Percentiles rank a stretch among this genome's conserved stretches.
These are phyloP conservation scores for Nyctanthes arbortristis DNA, from an alignment of 257 asterid species.

Conservation along the genomic window DNA sequence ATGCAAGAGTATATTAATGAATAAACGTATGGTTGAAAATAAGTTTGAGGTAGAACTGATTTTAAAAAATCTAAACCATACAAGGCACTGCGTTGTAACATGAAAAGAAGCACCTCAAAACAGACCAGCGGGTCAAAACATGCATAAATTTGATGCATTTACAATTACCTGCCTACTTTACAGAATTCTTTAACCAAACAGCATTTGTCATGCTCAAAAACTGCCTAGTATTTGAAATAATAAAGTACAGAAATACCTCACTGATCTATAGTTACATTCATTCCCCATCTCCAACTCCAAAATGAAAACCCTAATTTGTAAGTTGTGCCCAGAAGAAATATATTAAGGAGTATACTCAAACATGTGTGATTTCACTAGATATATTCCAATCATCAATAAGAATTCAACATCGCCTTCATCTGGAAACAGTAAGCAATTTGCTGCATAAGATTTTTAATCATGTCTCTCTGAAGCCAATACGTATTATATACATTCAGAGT, in stretches of 20 bases:
- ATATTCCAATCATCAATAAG: slow-evolving; percentile 11
- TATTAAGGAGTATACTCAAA: neutral
- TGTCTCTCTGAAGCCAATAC: neutral
- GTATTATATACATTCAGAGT: neutral
- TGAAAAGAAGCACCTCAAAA: slow-evolving; percentile 10
- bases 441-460: slow-evolving; percentile 5
- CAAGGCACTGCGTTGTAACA: neutral
- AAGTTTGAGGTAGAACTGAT: too few relatives aligned
- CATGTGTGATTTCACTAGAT: slow-evolving; percentile 16
- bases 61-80: too few relatives aligned
- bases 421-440: slow-evolving; percentile 1
- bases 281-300: neutral
- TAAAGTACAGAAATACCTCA: neutral
- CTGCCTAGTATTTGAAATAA: neutral
- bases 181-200: neutral
- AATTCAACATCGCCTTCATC: slow-evolving; percentile 5
- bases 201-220: neutral
- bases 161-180: slow-evolving; percentile 6
- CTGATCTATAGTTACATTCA: neutral
- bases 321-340: neutral
- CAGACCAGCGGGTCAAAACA: neutral
- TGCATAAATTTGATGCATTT: slow-evolving; percentile 4
- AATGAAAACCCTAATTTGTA: slow-evolving; percentile 8
- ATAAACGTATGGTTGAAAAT: too few relatives aligned
- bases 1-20: too few relatives aligned